Percentiles rank a stretch among this genome's conserved stretches.
Evolutionary conservation across 495 filamentous ascomycete species (phyloP).

Genomic region (Achaetomiella virescens): DNA sequence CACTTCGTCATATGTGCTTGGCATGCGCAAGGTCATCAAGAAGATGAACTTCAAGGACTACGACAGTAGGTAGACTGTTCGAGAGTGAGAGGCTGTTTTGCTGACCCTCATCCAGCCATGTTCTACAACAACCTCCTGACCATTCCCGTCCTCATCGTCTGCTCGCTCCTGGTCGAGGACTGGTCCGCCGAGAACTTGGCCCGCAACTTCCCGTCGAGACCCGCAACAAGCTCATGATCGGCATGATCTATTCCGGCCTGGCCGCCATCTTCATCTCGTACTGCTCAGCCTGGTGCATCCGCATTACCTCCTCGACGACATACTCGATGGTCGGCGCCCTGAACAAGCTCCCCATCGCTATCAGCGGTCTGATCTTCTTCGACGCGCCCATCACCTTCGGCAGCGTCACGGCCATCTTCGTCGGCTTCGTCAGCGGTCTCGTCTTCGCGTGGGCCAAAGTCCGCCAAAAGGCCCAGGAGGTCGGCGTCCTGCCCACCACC

Average conservation of each 20-base stretch:
- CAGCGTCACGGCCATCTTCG: conserved; percentile 77
- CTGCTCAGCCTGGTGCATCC: conserved; percentile 96
- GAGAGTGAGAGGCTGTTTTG: background rate
- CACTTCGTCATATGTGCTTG: conserved; percentile 80
- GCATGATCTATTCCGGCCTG: conserved; percentile 92
- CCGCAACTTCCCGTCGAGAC: conserved; percentile 74
- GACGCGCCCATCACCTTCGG: conserved; percentile 89
- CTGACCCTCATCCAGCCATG: conserved; percentile 64
- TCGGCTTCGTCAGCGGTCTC: conserved; percentile 87
- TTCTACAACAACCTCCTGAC: conserved; percentile 99
- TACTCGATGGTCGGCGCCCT: conserved; percentile 98
- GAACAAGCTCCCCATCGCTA: conserved; percentile 93
- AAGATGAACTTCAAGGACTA: conserved; percentile 99
- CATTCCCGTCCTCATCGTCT: conserved; percentile 81
- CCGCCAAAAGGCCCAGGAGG: conserved; percentile 61
- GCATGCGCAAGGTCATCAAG: conserved; percentile 98
- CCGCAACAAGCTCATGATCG: conserved; percentile 68
- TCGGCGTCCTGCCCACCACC: conserved; percentile 61
- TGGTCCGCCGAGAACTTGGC: conserved; percentile 82
- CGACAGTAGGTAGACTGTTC: conserved; percentile 66
- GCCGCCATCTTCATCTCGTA: conserved; percentile 98
- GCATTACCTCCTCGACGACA: conserved; percentile 90
- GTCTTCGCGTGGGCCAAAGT: conserved; percentile 92
- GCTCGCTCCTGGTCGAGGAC: conserved; percentile 80
- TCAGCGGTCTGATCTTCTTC: conserved; percentile 92